Evolutionary conservation across 495 filamentous ascomycete species (phyloP).

Genomic region (Entonaema liquescens): DNA sequence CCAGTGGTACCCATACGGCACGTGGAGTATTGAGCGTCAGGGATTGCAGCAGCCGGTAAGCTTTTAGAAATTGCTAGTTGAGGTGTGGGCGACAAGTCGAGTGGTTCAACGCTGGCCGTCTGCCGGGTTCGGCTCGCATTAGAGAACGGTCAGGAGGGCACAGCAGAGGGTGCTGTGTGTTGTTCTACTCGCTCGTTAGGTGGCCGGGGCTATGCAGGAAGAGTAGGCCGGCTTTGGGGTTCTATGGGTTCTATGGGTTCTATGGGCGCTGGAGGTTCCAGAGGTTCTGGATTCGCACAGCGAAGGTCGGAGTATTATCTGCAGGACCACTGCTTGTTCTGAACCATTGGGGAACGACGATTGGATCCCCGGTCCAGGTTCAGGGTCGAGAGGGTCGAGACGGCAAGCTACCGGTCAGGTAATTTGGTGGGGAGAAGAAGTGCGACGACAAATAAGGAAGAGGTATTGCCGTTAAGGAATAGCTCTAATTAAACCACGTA

Average conservation of each 20-base stretch:
- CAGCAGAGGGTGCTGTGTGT: slow-evolving; percentile 24
- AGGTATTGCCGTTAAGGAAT: slow-evolving; percentile 16
- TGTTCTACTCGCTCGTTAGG: slow-evolving; percentile 33
- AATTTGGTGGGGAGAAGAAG: slow-evolving; percentile 25
- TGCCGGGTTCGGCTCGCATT: slow-evolving; percentile 42
- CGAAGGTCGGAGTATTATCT: slow-evolving; percentile 47
- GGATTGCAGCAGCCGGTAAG: slow-evolving; percentile 37
- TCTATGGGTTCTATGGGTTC: slow-evolving; percentile 8
- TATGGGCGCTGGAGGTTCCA: slow-evolving; percentile 27
- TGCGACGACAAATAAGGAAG: slow-evolving; percentile 38
- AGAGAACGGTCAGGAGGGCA: slow-evolving; percentile 39
- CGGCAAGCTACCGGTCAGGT: slow-evolving; percentile 30
- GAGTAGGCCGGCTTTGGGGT: slow-evolving; percentile 11
- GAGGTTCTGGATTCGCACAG: slow-evolving; percentile 43
- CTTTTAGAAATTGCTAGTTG: slow-evolving; percentile 30
- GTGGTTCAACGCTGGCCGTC: slow-evolving; percentile 31
- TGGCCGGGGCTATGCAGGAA: slow-evolving; percentile 34
- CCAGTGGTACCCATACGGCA: slow-evolving; percentile 35
- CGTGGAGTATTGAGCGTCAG: slow-evolving; percentile 37
- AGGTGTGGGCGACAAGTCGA: slow-evolving; percentile 39
- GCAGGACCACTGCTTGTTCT: slow-evolving; percentile 38
- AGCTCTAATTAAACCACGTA: slow-evolving; percentile 33
- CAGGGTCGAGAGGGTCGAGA: slow-evolving; percentile 31
- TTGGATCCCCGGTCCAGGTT: slow-evolving; percentile 37
- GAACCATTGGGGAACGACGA: slow-evolving; percentile 38